Percentiles rank a stretch among this genome's conserved stretches.
phyloP scores from a whole-genome alignment of 139 green algal species.

The Chlorella sorokiniana region DNA sequence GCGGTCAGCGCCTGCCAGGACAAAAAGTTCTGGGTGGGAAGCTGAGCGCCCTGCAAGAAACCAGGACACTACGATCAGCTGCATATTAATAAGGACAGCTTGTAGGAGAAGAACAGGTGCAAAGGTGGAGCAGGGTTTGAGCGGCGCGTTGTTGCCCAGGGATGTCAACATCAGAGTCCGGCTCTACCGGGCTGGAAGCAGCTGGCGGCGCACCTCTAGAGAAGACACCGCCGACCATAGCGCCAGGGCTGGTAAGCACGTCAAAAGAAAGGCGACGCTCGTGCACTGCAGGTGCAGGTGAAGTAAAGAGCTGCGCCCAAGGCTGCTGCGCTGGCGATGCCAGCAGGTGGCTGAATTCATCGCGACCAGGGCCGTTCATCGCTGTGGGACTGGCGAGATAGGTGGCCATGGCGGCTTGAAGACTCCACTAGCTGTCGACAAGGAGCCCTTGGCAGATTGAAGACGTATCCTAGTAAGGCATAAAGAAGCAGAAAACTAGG shows the following conservation, averaged over 20 bases:
- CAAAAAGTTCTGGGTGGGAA: slow-evolving; percentile 22
- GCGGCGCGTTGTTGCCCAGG: too few species aligned
- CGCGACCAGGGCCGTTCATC: neutral
- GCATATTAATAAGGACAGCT: neutral
- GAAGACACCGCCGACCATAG: neutral
- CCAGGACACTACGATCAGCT: too few species aligned
- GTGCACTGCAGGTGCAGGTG: slow-evolving; percentile 14
- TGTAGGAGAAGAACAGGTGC: neutral
- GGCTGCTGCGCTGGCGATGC: neutral
- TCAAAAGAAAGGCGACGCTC: slow-evolving; percentile 27
- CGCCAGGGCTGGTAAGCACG: neutral
- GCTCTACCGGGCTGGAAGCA: too few species aligned
- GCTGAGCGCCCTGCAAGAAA: slow-evolving; percentile 16
- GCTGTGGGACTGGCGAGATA: neutral
- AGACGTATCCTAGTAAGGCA: too few species aligned
- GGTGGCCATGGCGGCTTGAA: neutral
- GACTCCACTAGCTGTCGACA: neutral
- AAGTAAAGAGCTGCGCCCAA: neutral
- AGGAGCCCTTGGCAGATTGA: too few species aligned
- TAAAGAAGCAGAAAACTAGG: too few species aligned
- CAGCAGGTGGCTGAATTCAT: neutral
- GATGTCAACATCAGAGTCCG: too few species aligned
- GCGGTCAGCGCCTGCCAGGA: neutral
- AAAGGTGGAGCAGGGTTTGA: too few species aligned
- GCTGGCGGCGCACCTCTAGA: neutral